phyloP scores from a whole-genome alignment of 2,329 filamentous ascomycete genomes.

The Endoconidiophora polonica region DNA sequence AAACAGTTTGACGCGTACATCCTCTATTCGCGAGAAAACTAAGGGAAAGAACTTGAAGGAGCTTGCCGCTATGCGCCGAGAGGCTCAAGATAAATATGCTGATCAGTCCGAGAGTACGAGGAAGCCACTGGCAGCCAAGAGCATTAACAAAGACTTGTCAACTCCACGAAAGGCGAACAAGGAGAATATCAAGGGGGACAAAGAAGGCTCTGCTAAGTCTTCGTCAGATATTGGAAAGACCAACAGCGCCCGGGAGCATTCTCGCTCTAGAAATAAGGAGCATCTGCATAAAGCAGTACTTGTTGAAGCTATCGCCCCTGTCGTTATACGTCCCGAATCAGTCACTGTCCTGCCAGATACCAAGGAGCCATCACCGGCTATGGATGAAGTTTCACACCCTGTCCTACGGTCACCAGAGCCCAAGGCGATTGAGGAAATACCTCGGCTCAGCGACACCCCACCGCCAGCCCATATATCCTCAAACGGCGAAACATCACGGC shows the following conservation, averaged over 20 bases:
- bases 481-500: conserved; percentile 41
- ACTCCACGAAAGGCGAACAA: conserved; percentile 1
- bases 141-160: conserved; percentile 39
- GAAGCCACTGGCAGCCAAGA: conserved; percentile 39
- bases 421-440: conserved; percentile 20
- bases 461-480: conserved; percentile 41
- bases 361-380: conserved; percentile 16
- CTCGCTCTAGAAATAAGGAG: background rate
- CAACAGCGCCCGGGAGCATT: background rate
- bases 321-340: conserved; percentile 7
- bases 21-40: conserved; percentile 17
- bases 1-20: conserved; percentile 3
- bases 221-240: background rate
- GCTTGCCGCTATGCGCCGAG: conserved; percentile 25
- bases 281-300: background rate
- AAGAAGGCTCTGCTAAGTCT: background rate
- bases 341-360: conserved; percentile 14
- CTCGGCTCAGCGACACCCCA: conserved; percentile 34
- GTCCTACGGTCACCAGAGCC: conserved; percentile 31
- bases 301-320: conserved; percentile 1
- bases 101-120: conserved; percentile 19
- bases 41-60: conserved; percentile 31
- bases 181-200: conserved; percentile 2
- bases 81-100: conserved; percentile 20
- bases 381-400: conserved; percentile 21